Conservation (phyloP, 495 filamentous ascomycete genomes). For the Podospora pseudopauciseta region DNA sequence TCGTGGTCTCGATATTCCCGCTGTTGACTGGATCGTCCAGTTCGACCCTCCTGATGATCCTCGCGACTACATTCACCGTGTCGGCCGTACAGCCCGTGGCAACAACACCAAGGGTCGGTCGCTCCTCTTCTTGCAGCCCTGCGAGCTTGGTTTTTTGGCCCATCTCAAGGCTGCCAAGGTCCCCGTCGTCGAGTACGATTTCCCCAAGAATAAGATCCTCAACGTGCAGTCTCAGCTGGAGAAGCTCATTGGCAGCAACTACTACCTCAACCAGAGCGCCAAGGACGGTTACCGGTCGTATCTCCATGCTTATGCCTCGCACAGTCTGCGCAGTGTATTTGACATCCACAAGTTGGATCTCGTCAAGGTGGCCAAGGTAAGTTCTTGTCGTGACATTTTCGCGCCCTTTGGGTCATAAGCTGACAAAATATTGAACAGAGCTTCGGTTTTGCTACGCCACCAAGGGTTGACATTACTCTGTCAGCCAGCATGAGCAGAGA, state of each 20-base stretch:
- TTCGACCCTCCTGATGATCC: slow-evolving; percentile 93
- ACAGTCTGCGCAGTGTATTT: slow-evolving; percentile 84
- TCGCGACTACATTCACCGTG: slow-evolving; percentile 92
- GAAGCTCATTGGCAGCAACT: slow-evolving; percentile 89
- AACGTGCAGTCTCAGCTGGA: slow-evolving; percentile 96
- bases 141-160: slow-evolving; percentile 86
- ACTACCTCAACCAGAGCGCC: slow-evolving; percentile 85
- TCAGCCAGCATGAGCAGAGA: slow-evolving; percentile 83
- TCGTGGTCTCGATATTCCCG: slow-evolving; percentile 87
- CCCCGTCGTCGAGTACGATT: slow-evolving; percentile 93
- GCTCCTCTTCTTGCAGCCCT: slow-evolving; percentile 88
- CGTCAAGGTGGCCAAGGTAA: slow-evolving; percentile 77
- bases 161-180: slow-evolving; percentile 90
- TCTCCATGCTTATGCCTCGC: slow-evolving; percentile 89
- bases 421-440: slow-evolving; percentile 38
- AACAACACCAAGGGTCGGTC: slow-evolving; percentile 76
- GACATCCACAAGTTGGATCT: slow-evolving; percentile 92
- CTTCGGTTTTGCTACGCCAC: slow-evolving; percentile 87
- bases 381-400: not conserved
- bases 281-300: slow-evolving; percentile 74
- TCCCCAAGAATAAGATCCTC: slow-evolving; percentile 84
- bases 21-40: slow-evolving; percentile 93
- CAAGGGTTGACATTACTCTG: slow-evolving; percentile 82
- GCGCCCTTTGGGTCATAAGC: not conserved
- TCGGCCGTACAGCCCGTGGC: slow-evolving; percentile 90